Base-by-base conservation (phyloP, 1,284 basidiomycete species). In the Ceratobasidium sp. region DNA sequence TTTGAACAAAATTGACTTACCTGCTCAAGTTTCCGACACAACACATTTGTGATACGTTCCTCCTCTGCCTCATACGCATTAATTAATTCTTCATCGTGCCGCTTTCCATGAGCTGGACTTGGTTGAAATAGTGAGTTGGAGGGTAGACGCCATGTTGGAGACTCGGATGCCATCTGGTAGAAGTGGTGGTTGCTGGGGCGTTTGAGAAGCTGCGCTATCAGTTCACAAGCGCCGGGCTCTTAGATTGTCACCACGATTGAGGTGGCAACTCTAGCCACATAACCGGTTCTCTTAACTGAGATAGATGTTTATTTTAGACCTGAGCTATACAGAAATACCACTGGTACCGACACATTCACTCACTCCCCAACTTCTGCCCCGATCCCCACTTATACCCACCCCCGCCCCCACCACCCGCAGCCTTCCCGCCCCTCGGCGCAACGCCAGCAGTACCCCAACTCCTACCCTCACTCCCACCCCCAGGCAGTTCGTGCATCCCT, bases 61-160 rank as follows among this genome's bases (percentile, higher is more conserved):
- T 95, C 94, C 84, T 95, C 94, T 6, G 93, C 94, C 81, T 95
- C 93, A 83, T 94, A 94, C 17, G 92, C 92, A 84, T 94, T 94
- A 82, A 95, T 94, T 82, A 95, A 87, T 74, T 90, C 91, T 82
- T 94, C 93, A 81, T 91, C 89, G 40, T 33, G 59, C 38, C 59
- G n/a, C 38, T 40, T 61, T 40, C 59, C 59, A 28, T 15, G 59
- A 5, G 59, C 28, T 61, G 38, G 13, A 20, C 54, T 65, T 15
- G 57, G 46, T 20, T 59, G 56, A 28, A 61, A 44, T 0, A 57
- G 20, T 20, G 57, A 61, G 15, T 20, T 28, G 10, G 69, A 13
- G 13, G 67, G 50, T 10, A 56, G 50, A 13, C 67, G 67, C 67
- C 67, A 69, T 33, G 67, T 69, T 13, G 69, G 57, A 7, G 69